Conservation (phyloP, 73 alveolate species). For the Paramecium pentaurelia region DNA sequence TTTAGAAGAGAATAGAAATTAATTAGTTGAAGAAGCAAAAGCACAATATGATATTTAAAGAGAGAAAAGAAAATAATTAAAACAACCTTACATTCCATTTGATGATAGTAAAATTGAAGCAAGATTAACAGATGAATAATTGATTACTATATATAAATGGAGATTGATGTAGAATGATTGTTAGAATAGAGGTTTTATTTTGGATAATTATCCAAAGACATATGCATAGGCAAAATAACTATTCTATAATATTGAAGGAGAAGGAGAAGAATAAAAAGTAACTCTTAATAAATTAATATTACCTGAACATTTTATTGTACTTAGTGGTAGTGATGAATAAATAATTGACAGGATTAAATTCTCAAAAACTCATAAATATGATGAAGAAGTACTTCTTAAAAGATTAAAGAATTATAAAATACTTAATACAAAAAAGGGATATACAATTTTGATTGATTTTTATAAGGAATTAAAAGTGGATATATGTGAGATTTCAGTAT, state of each 20-base stretch:
- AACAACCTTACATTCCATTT: conserved; percentile 54
- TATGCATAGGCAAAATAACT: conserved; percentile 53
- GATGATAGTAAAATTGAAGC: conserved; percentile 56
- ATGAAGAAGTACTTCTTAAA: conserved; percentile 27
- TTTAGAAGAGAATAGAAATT: conserved; percentile 6
- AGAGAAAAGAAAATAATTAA: conserved; percentile 55
- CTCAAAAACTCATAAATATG: neutral
- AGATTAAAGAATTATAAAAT: conserved; percentile 25
- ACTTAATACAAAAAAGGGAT: conserved; percentile 40
- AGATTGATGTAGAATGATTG: conserved; percentile 52
- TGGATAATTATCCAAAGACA: conserved; percentile 65
- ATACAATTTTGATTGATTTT: conserved; percentile 48
- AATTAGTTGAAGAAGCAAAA: conserved; percentile 52
- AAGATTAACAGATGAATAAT: conserved; percentile 45
- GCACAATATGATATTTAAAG: conserved; percentile 42
- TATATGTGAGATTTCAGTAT: neutral
- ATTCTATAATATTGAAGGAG: conserved; percentile 55
- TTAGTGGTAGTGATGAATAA: conserved; percentile 41
- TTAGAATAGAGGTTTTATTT: conserved; percentile 63
- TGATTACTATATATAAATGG: conserved; percentile 49
- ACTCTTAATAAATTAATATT: neutral
- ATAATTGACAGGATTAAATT: conserved; percentile 35
- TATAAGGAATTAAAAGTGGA: conserved; percentile 37
- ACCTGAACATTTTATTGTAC: conserved; percentile 32
- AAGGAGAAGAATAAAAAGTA: neutral